Evolutionary conservation across 2,329 filamentous ascomycete genomes (phyloP).

Genomic region (Dactylonectria macrodidyma): DNA sequence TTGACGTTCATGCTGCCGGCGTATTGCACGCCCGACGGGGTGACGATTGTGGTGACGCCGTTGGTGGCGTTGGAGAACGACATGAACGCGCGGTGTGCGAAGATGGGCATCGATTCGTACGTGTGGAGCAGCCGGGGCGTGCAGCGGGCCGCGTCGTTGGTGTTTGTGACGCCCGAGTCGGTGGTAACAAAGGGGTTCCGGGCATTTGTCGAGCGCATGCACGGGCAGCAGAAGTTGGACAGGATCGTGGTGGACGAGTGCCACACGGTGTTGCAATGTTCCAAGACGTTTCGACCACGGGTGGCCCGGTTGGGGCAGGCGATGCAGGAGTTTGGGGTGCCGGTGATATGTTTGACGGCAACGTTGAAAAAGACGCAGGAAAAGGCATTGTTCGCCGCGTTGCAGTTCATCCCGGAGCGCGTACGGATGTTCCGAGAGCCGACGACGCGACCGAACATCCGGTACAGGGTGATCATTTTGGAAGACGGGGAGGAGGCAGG

Average conservation of each 20-base stretch:
- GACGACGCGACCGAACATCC: no score
- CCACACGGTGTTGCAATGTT: constrained; percentile 8
- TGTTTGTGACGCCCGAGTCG: constrained; percentile 5
- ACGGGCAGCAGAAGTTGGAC: constrained; percentile 7
- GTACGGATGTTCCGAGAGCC: no score
- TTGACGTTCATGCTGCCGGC: no score
- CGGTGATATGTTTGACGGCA: no score
- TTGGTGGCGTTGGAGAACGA: constrained; percentile 2
- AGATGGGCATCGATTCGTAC: constrained; percentile 3
- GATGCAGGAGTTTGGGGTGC: no score
- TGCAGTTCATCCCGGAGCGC: no score
- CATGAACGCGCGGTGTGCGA: not conserved
- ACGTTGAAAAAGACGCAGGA: no score
- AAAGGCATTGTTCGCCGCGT: no score
- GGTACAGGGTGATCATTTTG: no score
- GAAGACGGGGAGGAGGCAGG: no score
- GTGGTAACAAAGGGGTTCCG: constrained; percentile 1
- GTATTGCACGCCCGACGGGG: no score
- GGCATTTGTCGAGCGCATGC: constrained; percentile 1
- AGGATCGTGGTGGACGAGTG: not conserved
- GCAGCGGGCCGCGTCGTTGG: not conserved
- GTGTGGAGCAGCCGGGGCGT: not conserved
- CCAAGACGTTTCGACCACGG: not conserved
- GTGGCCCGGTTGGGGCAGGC: not conserved
- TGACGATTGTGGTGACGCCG: not conserved